phyloP scores from a whole-genome alignment of 257 asterid genomes.

The Echites panduratus region DNA sequence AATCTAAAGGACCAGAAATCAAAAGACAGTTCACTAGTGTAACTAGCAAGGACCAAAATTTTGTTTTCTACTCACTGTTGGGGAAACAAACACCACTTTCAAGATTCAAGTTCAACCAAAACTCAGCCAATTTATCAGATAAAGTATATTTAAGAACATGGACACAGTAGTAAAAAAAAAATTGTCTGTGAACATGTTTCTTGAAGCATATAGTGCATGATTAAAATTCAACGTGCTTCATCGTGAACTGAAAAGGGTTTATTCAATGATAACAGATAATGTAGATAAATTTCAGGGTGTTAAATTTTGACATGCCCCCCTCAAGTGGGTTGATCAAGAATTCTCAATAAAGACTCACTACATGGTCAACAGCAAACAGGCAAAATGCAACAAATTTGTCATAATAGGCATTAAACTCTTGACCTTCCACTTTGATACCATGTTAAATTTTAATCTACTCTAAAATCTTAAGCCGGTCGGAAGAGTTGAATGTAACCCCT shows the following conservation, averaged over 20 bases:
- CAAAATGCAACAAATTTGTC: too few relatives aligned
- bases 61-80: neutral
- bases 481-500: too few relatives aligned
- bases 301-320: too few relatives aligned
- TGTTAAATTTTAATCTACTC: too few relatives aligned
- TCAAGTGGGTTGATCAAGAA: too few relatives aligned
- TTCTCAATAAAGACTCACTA: too few relatives aligned
- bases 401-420: too few relatives aligned
- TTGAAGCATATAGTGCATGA: neutral
- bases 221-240: neutral
- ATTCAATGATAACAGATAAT: neutral
- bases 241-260: neutral
- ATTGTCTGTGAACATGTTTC: too few relatives aligned
- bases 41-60: neutral
- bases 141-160: neutral
- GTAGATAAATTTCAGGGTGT: neutral
- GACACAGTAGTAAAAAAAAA: neutral
- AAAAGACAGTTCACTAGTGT: neutral
- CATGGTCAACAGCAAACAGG: too few relatives aligned
- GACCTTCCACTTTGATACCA: too few relatives aligned
- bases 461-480: too few relatives aligned
- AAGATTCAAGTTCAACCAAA: neutral
- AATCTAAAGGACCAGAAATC: neutral
- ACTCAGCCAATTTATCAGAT: neutral
- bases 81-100: slow-evolving; percentile 7